Percentiles rank a stretch among this genome's conserved stretches.
Evolutionary conservation across 2,329 filamentous ascomycete species (phyloP).

Genomic region (Thielaviopsis euricoi): DNA sequence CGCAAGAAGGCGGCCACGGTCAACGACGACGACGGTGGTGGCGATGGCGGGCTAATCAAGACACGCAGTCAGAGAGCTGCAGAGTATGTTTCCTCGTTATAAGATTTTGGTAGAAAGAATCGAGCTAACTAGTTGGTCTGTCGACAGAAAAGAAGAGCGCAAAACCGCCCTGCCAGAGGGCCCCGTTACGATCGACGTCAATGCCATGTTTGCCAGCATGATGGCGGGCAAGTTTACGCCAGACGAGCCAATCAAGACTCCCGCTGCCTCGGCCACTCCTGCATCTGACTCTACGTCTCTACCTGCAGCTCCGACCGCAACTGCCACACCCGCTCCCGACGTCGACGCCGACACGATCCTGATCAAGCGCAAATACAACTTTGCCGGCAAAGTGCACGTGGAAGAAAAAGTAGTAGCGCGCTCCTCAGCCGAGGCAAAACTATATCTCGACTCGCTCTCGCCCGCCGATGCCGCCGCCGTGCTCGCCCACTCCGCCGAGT

Average conservation of each 20-base stretch:
- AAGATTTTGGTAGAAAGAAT: slow-evolving; percentile 5
- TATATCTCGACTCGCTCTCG: slow-evolving; percentile 33
- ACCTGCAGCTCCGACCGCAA: neutral
- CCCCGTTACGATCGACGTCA: slow-evolving; percentile 53
- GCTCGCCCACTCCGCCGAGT: neutral
- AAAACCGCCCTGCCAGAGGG: slow-evolving; percentile 34
- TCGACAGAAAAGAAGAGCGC: slow-evolving; percentile 37
- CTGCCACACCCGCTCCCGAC: slow-evolving; percentile 3
- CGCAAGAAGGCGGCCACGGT: slow-evolving; percentile 26
- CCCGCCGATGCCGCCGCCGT: slow-evolving; percentile 14
- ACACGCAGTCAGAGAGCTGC: slow-evolving; percentile 53
- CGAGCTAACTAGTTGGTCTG: slow-evolving; percentile 10
- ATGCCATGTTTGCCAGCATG: slow-evolving; percentile 56
- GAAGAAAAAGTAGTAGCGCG: slow-evolving; percentile 54
- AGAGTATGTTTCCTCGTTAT: slow-evolving; percentile 32
- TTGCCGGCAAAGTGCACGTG: slow-evolving; percentile 54
- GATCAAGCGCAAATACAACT: slow-evolving; percentile 58
- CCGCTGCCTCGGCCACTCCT: neutral
- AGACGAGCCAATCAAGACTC: slow-evolving; percentile 4
- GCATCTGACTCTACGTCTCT: too few species aligned
- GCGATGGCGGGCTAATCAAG: slow-evolving; percentile 50
- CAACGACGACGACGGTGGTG: slow-evolving; percentile 32
- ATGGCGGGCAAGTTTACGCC: slow-evolving; percentile 22
- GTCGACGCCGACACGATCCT: slow-evolving; percentile 30
- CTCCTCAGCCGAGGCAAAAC: slow-evolving; percentile 47